Percentiles rank a stretch among this genome's conserved stretches.
Evolutionary conservation across 768 basidiomycete species (phyloP).

Genomic region (Lyophyllum atratum): DNA sequence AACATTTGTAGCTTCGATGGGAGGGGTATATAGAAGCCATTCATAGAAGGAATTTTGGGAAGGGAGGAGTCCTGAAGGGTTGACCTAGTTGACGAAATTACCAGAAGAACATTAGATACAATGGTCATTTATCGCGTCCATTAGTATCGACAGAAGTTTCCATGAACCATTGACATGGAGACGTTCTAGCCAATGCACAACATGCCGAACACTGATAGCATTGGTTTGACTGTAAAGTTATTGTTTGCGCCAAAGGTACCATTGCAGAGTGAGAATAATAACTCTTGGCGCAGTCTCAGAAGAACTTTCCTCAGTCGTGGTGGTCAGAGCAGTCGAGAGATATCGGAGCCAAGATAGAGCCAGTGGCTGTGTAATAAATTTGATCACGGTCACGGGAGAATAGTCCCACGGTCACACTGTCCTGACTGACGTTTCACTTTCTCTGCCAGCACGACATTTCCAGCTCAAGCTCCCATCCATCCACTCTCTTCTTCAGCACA

Average conservation of each 20-base stretch:
- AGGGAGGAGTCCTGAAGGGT: background rate
- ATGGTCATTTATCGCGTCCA: no score
- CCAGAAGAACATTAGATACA: background rate
- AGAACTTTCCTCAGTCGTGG: background rate
- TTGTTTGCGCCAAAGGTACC: no score
- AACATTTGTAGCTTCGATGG: background rate
- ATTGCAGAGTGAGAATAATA: no score
- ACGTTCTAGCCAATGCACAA: no score
- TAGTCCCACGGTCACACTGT: conserved; percentile 22
- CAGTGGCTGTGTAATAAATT: background rate
- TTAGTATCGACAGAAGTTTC: no score
- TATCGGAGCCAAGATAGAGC: no score
- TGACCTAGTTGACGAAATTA: background rate
- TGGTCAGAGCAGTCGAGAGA: no score
- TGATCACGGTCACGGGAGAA: background rate
- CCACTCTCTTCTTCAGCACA: conserved; percentile 19
- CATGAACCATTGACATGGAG: no score
- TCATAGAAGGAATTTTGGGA: background rate
- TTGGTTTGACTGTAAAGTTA: no score
- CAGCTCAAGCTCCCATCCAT: conserved; percentile 9
- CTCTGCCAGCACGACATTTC: conserved; percentile 20
- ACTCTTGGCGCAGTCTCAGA: no score
- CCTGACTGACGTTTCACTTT: conserved; percentile 25
- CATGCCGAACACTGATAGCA: no score
- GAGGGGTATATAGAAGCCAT: background rate